Percentiles rank a stretch among this genome's conserved stretches.
Evolutionary conservation across 2,329 filamentous ascomycete genomes (phyloP).

Genomic region (Ceratocystis albifundus): DNA sequence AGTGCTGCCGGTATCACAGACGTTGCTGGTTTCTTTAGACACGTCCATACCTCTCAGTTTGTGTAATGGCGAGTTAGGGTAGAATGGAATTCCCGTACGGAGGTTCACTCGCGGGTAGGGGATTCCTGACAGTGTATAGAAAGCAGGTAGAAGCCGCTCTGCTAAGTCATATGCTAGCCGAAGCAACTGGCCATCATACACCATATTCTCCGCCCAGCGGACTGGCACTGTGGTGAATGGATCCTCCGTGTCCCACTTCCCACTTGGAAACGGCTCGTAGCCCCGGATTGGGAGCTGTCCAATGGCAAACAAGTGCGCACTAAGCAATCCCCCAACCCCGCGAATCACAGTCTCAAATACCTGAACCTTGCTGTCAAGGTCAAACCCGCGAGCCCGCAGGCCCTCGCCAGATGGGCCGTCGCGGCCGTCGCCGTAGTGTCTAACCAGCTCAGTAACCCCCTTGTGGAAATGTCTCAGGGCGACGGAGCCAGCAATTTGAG

Average conservation of each 20-base stretch:
- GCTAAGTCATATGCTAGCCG: constrained; percentile 81
- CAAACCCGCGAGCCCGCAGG: constrained; percentile 66
- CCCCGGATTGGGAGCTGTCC: constrained; percentile 79
- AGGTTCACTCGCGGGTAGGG: constrained; percentile 93
- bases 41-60: constrained; percentile 32
- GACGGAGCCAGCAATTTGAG: constrained; percentile 28
- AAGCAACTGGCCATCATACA: constrained; percentile 80
- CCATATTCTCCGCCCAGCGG: constrained; percentile 62
- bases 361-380: constrained; percentile 95
- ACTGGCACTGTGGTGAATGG: constrained; percentile 45
- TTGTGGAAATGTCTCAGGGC: constrained; percentile 67
- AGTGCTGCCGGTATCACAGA: not conserved
- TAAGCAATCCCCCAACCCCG: constrained; percentile 79
- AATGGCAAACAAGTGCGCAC: constrained; percentile 83
- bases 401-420: constrained; percentile 57
- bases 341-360: constrained; percentile 97
- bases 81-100: constrained; percentile 82
- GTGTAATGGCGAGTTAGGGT: constrained; percentile 72
- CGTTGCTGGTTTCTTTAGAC: constrained; percentile 6
- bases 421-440: constrained; percentile 77
- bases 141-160: constrained; percentile 75
- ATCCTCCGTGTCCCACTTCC: constrained; percentile 29
- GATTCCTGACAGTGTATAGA: constrained; percentile 80
- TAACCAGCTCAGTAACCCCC: constrained; percentile 62
- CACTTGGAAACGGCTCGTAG: constrained; percentile 46